Evolutionary conservation across 176 grass and related monocot species (phyloP), one percentile per base, ranked within the genome.

Genomic region (Oropetium thomaeum): DNA sequence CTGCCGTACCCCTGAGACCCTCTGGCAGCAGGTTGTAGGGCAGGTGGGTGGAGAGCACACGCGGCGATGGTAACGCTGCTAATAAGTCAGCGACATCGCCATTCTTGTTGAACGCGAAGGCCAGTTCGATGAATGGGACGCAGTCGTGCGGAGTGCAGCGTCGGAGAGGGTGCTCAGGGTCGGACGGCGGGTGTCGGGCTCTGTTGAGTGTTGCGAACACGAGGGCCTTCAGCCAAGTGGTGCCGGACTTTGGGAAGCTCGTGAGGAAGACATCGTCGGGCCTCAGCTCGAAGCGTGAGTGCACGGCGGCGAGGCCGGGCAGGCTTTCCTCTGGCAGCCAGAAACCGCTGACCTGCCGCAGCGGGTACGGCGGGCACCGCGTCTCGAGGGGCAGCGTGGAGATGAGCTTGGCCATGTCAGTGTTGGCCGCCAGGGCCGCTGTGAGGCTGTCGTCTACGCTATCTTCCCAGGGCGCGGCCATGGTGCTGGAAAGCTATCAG

Each of bases 191-290:
- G 66, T 69, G 41, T 1, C 29, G 6, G 28, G n/a, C n/a, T n/a
- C n/a, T n/a, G n/a, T 10, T 29, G 9, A 17, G 17, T 27, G 29
- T 13, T 3, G 69, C 69, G 31, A 53, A 71, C 5, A 35, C 43
- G 4, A 78, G 44, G 2, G 79, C 54, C 63, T 82, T 87, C 10
- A 81, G 77, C 84, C 78, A 87, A 4, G 78, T 81, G 5, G 84
- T 81, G n/a, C 84, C 84, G 13, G 47, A 74, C 28, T 87, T 87
- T 19, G 70, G 84, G 35, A 69, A 80, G 44, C 69, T 81, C 2
- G 79, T 33, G 40, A 87, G 32, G 28, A 87, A 30, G 39, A 82
- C 19, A n/a, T 82, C 85, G 14, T 20, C 48, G 31, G 47, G 69
- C 19, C 48, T 38, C 9, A 65, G 60, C 55, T 54, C 17, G 65